These are phyloP conservation scores for Niebla homalea DNA, from an alignment of 495 filamentous ascomycete species.

Conservation along the genomic window DNA sequence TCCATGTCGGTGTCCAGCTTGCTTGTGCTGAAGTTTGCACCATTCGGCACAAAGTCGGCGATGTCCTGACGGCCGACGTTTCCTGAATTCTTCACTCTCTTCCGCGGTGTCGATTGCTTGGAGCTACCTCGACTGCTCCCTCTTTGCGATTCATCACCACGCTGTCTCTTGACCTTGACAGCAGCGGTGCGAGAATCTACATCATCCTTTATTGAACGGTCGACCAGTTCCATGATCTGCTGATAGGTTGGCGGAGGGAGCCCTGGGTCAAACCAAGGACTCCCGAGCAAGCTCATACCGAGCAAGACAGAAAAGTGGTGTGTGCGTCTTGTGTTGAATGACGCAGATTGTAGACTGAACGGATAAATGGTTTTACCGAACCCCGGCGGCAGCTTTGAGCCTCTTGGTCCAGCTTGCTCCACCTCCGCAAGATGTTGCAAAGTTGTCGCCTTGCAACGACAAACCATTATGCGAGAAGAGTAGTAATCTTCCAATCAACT, in stretches of 20 bases:
- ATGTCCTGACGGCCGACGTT: slow-evolving; percentile 1
- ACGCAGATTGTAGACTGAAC: neutral
- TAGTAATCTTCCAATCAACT: too few relatives aligned
- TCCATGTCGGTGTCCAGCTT: too few relatives aligned
- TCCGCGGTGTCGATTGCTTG: slow-evolving; percentile 5
- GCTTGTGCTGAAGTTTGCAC: slow-evolving; percentile 5
- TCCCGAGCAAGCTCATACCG: too few relatives aligned
- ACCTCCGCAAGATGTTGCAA: too few relatives aligned
- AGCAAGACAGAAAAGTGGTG: neutral
- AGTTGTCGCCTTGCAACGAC: too few relatives aligned
- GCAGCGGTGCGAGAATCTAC: slow-evolving; percentile 5
- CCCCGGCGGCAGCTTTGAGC: too few relatives aligned
- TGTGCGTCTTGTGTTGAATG: neutral
- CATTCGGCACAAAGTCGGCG: slow-evolving; percentile 4
- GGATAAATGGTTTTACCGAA: too few relatives aligned
- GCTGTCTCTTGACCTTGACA: slow-evolving; percentile 3
- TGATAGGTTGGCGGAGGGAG: neutral
- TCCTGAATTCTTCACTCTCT: neutral
- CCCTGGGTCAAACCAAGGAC: neutral
- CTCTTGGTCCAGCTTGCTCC: too few relatives aligned
- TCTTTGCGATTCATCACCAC: neutral
- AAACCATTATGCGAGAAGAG: too few relatives aligned
- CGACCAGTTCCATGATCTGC: too few relatives aligned
- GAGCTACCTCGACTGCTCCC: neutral
- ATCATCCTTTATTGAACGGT: neutral